Conservation (phyloP, 1,284 basidiomycete genomes). For the Trichosporon sp. region DNA sequence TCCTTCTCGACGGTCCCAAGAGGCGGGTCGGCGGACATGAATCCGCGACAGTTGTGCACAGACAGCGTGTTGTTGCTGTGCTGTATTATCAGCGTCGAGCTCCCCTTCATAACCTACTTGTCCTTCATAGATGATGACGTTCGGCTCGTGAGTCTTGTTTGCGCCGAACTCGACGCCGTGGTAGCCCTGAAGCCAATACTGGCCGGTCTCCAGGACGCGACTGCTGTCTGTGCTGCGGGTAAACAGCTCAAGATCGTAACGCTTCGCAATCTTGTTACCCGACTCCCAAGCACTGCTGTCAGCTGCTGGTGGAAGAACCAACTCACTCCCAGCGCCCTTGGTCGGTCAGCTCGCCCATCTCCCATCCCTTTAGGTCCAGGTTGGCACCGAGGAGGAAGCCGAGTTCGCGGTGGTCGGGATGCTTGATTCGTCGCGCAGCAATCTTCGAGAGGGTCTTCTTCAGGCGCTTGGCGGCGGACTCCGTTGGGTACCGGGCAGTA, state of each 20-base stretch:
- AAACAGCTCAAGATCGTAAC: conserved; percentile 56
- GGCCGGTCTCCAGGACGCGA: conserved; percentile 64
- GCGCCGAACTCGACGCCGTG: conserved; percentile 23
- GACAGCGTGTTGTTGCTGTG: conserved; percentile 69
- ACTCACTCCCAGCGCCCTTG: conserved; percentile 69
- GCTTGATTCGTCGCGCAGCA: conserved; percentile 19
- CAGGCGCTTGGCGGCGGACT: conserved; percentile 54
- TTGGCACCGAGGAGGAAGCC: conserved; percentile 61
- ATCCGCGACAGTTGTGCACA: conserved; percentile 62
- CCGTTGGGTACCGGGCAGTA: conserved; percentile 72
- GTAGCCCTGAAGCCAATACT: conserved; percentile 59
- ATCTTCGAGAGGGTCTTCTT: conserved; percentile 50
- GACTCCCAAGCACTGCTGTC: conserved; percentile 47
- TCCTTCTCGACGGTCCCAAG: neutral
- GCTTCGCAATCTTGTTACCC: conserved; percentile 22
- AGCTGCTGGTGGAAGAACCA: neutral
- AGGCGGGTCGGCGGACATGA: conserved; percentile 39
- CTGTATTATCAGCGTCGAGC: conserved; percentile 7
- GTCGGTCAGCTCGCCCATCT: conserved; percentile 58
- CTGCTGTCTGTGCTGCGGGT: conserved; percentile 60
- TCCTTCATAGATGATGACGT: conserved; percentile 40
- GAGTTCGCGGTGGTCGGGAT: conserved; percentile 50
- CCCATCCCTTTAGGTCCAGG: conserved; percentile 58
- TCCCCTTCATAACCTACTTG: conserved; percentile 12
- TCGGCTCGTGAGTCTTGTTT: conserved; percentile 2